Evolutionary conservation across 1,284 basidiomycete genomes (phyloP).

Genomic region (Ganoderma lucidum): DNA sequence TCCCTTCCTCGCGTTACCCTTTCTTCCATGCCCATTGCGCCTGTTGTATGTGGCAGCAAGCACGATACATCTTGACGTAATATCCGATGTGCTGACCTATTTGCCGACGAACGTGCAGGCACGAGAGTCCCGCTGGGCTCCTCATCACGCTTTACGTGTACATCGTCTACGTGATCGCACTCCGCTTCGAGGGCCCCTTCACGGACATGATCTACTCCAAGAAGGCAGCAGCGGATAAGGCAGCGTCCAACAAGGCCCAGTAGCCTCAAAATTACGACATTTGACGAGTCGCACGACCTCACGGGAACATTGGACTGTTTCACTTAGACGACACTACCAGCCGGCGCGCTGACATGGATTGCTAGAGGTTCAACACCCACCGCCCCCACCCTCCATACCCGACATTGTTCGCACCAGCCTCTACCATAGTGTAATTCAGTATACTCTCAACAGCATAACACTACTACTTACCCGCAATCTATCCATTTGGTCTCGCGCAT

Average conservation of each 20-base stretch:
- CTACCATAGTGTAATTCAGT: constrained; percentile 32
- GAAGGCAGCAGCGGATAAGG: constrained; percentile 46
- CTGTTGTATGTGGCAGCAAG: neutral
- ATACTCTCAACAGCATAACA: constrained; percentile 32
- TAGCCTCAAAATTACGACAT: constrained; percentile 26
- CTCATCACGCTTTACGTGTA: constrained; percentile 82
- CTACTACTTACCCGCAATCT: constrained; percentile 22
- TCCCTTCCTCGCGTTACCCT: neutral
- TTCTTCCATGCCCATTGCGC: neutral
- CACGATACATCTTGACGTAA: constrained; percentile 17
- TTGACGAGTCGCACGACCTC: neutral
- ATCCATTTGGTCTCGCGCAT: constrained; percentile 13
- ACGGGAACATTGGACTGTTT: neutral
- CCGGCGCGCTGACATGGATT: constrained; percentile 14
- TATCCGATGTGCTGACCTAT: neutral
- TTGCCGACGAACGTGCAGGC: constrained; percentile 55
- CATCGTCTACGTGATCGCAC: constrained; percentile 83
- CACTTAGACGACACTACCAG: neutral
- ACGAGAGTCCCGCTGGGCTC: constrained; percentile 83
- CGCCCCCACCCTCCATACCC: neutral
- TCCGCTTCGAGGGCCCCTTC: constrained; percentile 88
- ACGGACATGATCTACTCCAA: constrained; percentile 84
- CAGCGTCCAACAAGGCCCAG: constrained; percentile 46
- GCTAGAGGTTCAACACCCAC: constrained; percentile 33
- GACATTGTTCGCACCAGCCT: constrained; percentile 9